Evolutionary conservation across 2,329 filamentous ascomycete species (phyloP), one percentile per base, ranked within the genome.

Genomic region (Helotiales sp.): DNA sequence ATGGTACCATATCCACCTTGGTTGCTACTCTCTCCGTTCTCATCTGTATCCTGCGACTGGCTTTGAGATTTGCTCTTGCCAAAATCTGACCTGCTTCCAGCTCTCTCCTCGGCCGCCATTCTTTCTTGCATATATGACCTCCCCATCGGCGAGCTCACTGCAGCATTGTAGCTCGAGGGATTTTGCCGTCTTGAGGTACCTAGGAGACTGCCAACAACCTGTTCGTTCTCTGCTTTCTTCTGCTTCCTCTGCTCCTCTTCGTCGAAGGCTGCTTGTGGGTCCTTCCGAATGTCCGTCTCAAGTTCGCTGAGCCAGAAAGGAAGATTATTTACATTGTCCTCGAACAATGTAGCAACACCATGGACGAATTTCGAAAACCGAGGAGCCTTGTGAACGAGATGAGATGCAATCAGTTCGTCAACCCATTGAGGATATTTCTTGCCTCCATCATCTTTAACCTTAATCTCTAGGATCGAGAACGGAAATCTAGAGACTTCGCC

Each of bases 311-410:
- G 83, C 95, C 95, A 99, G 77, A 98, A 97, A 13, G 95, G 95
- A 69, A 98, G 86, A 62, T 86, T 93, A 76, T 98, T 98, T 73
- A 99, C 93, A 69, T 96, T 86, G 73, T 99, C 91, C 69, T 98
- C 95, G 66, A 98, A 98, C 2, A 99, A 81, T 36, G 88, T 87
- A 7, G 93, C 93, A 4, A 96, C 87, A 60, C 95, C 95, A 68
- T 99, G 93, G 2, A 96, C 89, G 67, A 98, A 99, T 73, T 99
- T 99, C 68, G 92, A 97, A 76, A 99, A 99, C 51, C 89, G 86
- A 1, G 93, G 91, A 0, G 90, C 87, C 46, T 92, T 86, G 71
- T 96, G 92, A 62, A 99, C 90, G 4, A 99, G 82, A 73, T 99
- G 93, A 5, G 92, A 97, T 52, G 84, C 82, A 85, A 96, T 97